Percentiles rank a stretch among this genome's conserved stretches.
Conservation (phyloP, 129 eudicot species). For the Silybum marianum region DNA sequence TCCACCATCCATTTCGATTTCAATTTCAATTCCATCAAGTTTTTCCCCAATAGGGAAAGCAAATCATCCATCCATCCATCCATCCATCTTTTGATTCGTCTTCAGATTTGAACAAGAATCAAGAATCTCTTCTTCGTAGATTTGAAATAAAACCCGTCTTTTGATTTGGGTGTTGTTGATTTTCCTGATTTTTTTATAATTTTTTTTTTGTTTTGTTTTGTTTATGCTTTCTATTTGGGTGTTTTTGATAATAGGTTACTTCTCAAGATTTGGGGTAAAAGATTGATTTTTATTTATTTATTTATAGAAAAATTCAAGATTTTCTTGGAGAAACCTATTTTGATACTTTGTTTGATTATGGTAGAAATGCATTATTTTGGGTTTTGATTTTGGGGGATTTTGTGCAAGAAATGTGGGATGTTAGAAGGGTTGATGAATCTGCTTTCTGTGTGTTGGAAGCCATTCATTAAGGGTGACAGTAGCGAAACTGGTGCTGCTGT, state of each 20-base stretch:
- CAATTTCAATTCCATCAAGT: slow-evolving; percentile 10
- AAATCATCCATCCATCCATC: not conserved
- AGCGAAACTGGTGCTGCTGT: slow-evolving; percentile 24
- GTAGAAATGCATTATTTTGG: not conserved
- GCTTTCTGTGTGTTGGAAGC: slow-evolving; percentile 70
- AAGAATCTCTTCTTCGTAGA: not conserved
- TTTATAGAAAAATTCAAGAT: slow-evolving; percentile 10
- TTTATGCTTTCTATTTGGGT: slow-evolving; percentile 19
- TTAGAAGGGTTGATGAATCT: slow-evolving; percentile 65
- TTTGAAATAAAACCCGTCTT: not conserved
- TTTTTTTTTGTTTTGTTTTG: too few species aligned
- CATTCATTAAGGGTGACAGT: slow-evolving; percentile 42
- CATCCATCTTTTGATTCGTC: slow-evolving; percentile 12
- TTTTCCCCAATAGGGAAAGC: not conserved
- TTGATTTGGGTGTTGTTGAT: slow-evolving; percentile 15
- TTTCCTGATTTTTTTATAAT: not conserved
- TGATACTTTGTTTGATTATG: slow-evolving; percentile 22
- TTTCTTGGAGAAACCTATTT: not conserved
- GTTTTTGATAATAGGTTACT: slow-evolving; percentile 3
- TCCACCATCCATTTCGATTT: slow-evolving; percentile 9
- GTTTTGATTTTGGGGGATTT: slow-evolving; percentile 32
- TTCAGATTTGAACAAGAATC: slow-evolving; percentile 14
- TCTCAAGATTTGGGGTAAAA: slow-evolving; percentile 21
- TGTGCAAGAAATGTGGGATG: slow-evolving; percentile 72
- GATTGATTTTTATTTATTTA: not conserved